phyloP scores from a whole-genome alignment of 2,329 filamentous ascomycete genomes.

The Colletotrichum scovillei region DNA sequence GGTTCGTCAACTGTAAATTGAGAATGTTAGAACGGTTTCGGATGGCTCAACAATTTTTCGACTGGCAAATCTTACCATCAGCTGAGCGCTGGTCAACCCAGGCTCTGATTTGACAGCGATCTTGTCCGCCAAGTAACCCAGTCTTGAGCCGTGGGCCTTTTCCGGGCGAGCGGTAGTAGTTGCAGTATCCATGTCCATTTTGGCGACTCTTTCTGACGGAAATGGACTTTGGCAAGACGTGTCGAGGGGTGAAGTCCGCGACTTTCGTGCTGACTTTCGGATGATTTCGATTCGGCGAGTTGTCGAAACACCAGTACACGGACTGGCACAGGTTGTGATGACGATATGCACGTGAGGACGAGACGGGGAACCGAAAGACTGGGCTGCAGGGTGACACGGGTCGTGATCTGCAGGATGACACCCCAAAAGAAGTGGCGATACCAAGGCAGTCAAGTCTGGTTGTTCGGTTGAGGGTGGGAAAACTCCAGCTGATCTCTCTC shows the following conservation, averaged over 20 bases:
- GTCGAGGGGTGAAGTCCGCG: background rate
- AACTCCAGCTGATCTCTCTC: slow-evolving; percentile 1
- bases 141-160: slow-evolving; percentile 47
- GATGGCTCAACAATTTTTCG: background rate
- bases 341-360: slow-evolving; percentile 27
- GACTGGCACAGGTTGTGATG: slow-evolving; percentile 21
- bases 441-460: slow-evolving; percentile 12
- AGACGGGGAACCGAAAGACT: background rate
- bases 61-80: slow-evolving; percentile 70
- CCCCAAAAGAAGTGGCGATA: slow-evolving; percentile 17
- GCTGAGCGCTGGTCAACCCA: slow-evolving; percentile 80
- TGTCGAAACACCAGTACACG: slow-evolving; percentile 2
- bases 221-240: background rate
- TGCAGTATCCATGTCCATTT: slow-evolving; percentile 30
- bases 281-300: slow-evolving; percentile 5
- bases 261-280: background rate
- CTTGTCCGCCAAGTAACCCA: slow-evolving; percentile 63
- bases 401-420: slow-evolving; percentile 24
- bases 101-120: slow-evolving; percentile 80
- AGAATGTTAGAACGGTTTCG: background rate
- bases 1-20: slow-evolving; percentile 74
- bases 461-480: background rate
- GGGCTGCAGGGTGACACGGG: slow-evolving; percentile 17
- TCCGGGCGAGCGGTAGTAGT: slow-evolving; percentile 31
- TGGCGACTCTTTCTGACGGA: background rate